These are phyloP conservation scores for Cystobasidium sp. DNA, from an alignment of 1,284 basidiomycete genomes.

Conservation along the genomic window DNA sequence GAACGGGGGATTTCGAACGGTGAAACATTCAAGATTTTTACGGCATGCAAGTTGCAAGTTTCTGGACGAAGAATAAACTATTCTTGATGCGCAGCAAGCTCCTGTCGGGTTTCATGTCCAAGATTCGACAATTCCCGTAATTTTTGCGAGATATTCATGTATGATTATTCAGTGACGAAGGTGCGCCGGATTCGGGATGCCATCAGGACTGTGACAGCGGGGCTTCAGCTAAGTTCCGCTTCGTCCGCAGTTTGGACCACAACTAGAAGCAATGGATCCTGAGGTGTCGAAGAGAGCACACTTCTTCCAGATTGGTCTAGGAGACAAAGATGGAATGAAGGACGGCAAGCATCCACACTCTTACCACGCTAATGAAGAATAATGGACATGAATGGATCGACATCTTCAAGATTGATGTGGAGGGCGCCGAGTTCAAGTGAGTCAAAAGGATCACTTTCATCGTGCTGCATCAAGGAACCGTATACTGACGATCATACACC, in stretches of 20 bases:
- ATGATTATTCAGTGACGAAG: slow-evolving; percentile 35
- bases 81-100: slow-evolving; percentile 66
- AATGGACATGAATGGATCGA: slow-evolving; percentile 44
- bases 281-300: slow-evolving; percentile 33
- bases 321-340: slow-evolving; percentile 26
- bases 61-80: background rate
- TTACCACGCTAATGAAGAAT: slow-evolving; percentile 40
- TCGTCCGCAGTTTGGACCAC: slow-evolving; percentile 28
- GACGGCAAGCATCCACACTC: slow-evolving; percentile 33
- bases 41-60: too few species aligned
- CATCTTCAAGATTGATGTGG: slow-evolving; percentile 38
- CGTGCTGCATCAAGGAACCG: background rate
- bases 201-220: background rate
- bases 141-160: slow-evolving; percentile 41
- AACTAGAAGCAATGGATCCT: slow-evolving; percentile 28
- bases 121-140: slow-evolving; percentile 62
- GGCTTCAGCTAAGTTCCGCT: background rate
- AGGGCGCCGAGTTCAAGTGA: slow-evolving; percentile 43
- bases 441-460: background rate
- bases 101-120: slow-evolving; percentile 75
- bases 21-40: background rate
- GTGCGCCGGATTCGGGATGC: background rate
- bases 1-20: too few species aligned
- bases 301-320: slow-evolving; percentile 28
- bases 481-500: background rate